Base-by-base conservation (phyloP, 2,329 filamentous ascomycete species). In the Fonsecaea pedrosoi region DNA sequence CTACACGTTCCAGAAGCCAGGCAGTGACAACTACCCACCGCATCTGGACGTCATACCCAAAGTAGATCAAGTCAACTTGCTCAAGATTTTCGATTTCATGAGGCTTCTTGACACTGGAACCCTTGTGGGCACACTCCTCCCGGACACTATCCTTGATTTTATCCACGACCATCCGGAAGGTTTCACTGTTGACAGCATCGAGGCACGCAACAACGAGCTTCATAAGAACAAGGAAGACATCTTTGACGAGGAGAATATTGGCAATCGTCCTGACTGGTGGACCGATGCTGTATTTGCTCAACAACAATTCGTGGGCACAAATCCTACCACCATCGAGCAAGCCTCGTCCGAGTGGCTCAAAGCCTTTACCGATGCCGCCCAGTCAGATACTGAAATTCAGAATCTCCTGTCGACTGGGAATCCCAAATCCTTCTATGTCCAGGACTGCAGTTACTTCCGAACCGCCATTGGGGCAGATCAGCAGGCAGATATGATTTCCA, bases 261-360 rank as follows among this genome's bases (percentile, higher is more conserved):
- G 75, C 15, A 71, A 75, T 54, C 67, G 71, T 21, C 21, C 75
- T 9, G 79, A 82, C 65, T 83, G 80, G 80, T 82, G 74, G 70
- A 75, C 76, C 15, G 81, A 83, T 64, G 75, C 78, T 3, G 75
- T 80, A 18, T 83, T 83, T 55, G 81, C 81, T 2, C 77, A 83
- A 50, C 81, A 83, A 72, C 77, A 77, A 10, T 78, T 83, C 58
- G 82, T 78, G 0, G 81, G 81, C 3, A 76, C 77, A 40, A 82
- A 83, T 69, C 81, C 81, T 0, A 78, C 78, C 1, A 82, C 81
- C 8, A 81, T 83, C 72, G 81, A 82, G 67, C 83, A 80, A 21
- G 77, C 78, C 1, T 74, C 76, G 3, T 50, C 74, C 30, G 66
- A 73, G 1, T 76, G 77, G 66, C 70, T 81, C 62, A 54, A 73